Base-by-base conservation (phyloP, 208 protist genomes). In the Wallacemonas sp. region DNA sequence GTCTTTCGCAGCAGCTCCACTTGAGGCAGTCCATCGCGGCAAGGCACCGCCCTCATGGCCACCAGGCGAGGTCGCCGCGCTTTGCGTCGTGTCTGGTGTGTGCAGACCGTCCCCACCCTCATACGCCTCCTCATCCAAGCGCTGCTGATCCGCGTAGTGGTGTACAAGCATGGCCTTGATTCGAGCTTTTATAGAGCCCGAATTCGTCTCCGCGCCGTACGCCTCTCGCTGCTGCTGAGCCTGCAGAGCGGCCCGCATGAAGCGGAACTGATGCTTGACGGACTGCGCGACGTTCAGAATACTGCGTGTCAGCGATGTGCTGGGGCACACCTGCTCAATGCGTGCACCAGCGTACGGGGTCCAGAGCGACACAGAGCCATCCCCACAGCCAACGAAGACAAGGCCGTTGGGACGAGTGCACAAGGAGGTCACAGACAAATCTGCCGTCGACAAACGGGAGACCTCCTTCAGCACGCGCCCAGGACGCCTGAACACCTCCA, bases 291-390 rank as follows among this genome's bases (percentile, higher is more conserved):
- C 39, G 17, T 49, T 66, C 31, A 45, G 39, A 55, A 93, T 72
- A 39, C 75, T 80, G 19, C 45, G 55, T 6, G 73, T 54, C 28
- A 90, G 55, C n/a, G 73, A 60, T 19, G 71, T 71, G 68, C 69
- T 75, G 26, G 83, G 70, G 55, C 75, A 90, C n/a, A 93, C 60
- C 41, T 81, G 76, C 59, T 85, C 83, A 4, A 93, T 31, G 1
- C 83, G 77, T 17, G 83, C 86, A 34, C 80, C 76, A 28, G 61
- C 80, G 65, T 85, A 90, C 33, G 81, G 80, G 30, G 83, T 80
- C 86, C 86, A 93, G 17, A 93, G 65, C 11, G 81, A 74, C 26
- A 93, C 70, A 8, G 80, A 70, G 34, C 86, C 86, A 60, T 93
- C 79, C 11, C 72, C 83, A 54, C 75, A 66, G 28, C 86, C 86